phyloP scores from a whole-genome alignment of 2,329 filamentous ascomycete species.

The Aureobasidium sp. region DNA sequence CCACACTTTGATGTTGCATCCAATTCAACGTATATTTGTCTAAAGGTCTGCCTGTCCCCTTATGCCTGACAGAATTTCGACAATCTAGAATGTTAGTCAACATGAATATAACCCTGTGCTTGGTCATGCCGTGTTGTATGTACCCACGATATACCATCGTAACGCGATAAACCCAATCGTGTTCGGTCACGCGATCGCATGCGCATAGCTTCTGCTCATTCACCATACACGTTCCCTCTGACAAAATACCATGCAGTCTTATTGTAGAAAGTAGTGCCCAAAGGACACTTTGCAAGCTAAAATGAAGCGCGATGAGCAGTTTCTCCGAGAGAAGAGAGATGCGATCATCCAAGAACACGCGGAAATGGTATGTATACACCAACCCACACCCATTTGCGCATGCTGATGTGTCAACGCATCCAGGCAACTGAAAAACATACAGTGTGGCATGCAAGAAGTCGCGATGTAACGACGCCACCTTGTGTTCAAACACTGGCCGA shows the following conservation, averaged over 20 bases:
- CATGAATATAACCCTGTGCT: neutral
- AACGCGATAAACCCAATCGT: neutral
- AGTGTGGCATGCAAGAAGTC: neutral
- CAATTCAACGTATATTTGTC: neutral
- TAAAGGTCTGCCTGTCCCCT: too few species aligned
- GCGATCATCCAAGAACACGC: neutral
- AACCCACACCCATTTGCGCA: neutral
- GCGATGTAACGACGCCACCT: neutral
- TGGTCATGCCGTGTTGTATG: neutral
- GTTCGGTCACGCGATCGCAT: neutral
- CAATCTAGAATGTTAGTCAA: neutral
- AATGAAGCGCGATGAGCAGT: neutral
- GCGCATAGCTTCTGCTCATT: neutral
- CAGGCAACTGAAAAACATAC: neutral
- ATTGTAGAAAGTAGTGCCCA: neutral
- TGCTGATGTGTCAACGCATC: neutral
- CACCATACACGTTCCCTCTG: neutral
- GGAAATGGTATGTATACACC: neutral
- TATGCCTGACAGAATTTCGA: too few species aligned
- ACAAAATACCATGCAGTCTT: neutral
- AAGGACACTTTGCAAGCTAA: neutral
- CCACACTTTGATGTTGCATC: neutral
- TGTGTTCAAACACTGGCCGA: neutral
- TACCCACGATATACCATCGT: neutral
- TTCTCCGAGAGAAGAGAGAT: neutral